Evolutionary conservation across 2,329 filamentous ascomycete genomes (phyloP), one percentile per base, ranked within the genome.

Genomic region (Sordariomycetes sp.): DNA sequence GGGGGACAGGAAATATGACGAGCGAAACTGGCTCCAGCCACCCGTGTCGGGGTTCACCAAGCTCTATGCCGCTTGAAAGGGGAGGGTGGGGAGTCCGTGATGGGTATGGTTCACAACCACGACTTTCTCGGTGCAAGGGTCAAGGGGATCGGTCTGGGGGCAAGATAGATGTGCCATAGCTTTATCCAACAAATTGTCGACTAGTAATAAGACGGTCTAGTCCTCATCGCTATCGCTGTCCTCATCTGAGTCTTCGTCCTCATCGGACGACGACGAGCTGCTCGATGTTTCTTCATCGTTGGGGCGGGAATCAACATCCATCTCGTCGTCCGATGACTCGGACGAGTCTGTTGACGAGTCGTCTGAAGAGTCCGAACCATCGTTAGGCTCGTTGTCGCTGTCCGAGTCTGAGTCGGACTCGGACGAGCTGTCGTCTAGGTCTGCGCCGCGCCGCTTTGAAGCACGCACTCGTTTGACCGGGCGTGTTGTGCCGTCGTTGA

Each of bases 11-110:
- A 76, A 75, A 58, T 99, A 97, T 71, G 94, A 97, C 72, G 80
- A 81, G 72, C 79, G 80, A 72, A 99, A 99, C 72, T 97, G 94
- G 94, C 72, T 99, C 70, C 93, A 97, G 75, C 90, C 92, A 59
- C 87, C 90, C 0, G 76, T 78, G 48, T 81, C 82, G 50, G 92
- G 90, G 0, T 97, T 99, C 68, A 92, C 88, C 7, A 87, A 74
- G 68, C 67, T 92, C 61, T 84, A 75, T 54, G 62, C 64, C 14
- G 56, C 56, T 32, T 53, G 25, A 34, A 3, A 51, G 22, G 16
- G 35, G 43, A 18, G 25, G 18, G 18, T 32, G 28, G 28, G 28
- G 28, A 4, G 28, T 32, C 28, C 4, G 28, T 32, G 28, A 32
- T 18, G 24, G 11, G 25, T 6, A 28, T 34, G 24, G 18, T 40